Evolutionary conservation across 2,329 filamentous ascomycete species (phyloP).

Genomic region (Aureobasidium pullulans): DNA sequence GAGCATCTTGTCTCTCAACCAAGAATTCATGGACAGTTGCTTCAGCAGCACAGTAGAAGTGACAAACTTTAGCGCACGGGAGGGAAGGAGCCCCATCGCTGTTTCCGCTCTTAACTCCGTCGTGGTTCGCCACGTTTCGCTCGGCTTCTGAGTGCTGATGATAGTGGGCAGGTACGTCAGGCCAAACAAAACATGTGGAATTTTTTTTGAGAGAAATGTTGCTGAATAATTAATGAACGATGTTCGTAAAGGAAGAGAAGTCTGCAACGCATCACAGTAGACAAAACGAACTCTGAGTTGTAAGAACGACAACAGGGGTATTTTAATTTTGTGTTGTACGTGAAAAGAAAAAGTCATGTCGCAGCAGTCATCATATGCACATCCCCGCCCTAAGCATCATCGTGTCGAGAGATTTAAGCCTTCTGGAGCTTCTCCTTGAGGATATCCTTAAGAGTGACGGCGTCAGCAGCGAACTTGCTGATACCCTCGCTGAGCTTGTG

Average conservation of each 20-base stretch:
- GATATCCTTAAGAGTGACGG: constrained; percentile 86
- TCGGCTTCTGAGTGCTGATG: not conserved
- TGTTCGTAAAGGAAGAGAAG: too few species aligned
- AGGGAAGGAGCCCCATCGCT: not conserved
- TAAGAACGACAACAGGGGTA: constrained; percentile 9
- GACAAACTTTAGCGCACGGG: too few species aligned
- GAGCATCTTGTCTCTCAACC: too few species aligned
- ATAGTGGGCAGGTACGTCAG: not conserved
- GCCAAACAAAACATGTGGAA: constrained; percentile 1
- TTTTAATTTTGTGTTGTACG: constrained; percentile 12
- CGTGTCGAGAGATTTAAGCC: constrained; percentile 8
- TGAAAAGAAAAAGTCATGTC: constrained; percentile 10
- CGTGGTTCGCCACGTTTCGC: not conserved
- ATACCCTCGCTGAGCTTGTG: constrained; percentile 99
- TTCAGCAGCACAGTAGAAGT: too few species aligned
- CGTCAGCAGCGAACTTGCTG: constrained; percentile 97
- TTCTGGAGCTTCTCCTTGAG: constrained; percentile 71
- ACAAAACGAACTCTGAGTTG: not conserved
- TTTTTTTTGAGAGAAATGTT: not conserved
- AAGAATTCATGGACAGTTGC: too few species aligned
- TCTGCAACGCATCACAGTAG: not conserved
- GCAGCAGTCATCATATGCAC: constrained; percentile 14
- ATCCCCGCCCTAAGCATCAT: not conserved
- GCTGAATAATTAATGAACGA: too few species aligned
- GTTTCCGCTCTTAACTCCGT: not conserved